Conservation (phyloP, 2,329 filamentous ascomycete species). For the Nectriaceae sp. region DNA sequence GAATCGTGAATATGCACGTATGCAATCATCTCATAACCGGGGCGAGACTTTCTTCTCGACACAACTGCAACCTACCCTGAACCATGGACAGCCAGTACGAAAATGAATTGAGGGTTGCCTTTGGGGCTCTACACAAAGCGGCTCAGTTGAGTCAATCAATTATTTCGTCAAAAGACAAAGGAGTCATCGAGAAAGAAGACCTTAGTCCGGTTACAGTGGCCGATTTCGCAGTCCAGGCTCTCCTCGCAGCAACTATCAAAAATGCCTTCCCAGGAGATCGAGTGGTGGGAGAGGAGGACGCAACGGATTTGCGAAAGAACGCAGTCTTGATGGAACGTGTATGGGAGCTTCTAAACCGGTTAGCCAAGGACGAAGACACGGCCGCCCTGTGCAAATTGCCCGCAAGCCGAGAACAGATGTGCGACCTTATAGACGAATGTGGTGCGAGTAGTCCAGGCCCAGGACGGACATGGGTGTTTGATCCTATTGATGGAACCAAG, state of each 20-base stretch:
- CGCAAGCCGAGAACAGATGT: constrained; percentile 46
- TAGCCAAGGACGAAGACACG: constrained; percentile 28
- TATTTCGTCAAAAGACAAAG: constrained; percentile 49
- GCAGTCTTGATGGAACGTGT: constrained; percentile 47
- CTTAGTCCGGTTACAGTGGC: constrained; percentile 59
- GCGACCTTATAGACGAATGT: constrained; percentile 55
- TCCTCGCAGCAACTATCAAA: constrained; percentile 53
- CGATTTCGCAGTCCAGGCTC: constrained; percentile 60
- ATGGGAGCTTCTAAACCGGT: constrained; percentile 44
- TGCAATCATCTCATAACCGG: too few species aligned
- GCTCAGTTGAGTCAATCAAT: constrained; percentile 52
- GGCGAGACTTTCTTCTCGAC: too few species aligned
- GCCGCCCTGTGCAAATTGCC: constrained; percentile 36
- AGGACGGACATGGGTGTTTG: constrained; percentile 58
- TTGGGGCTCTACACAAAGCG: constrained; percentile 46
- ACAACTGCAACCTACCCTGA: constrained; percentile 4
- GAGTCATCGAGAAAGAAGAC: constrained; percentile 54
- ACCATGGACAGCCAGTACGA: constrained; percentile 46
- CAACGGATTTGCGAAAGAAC: constrained; percentile 47
- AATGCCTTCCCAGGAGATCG: constrained; percentile 51
- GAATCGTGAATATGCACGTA: too few species aligned
- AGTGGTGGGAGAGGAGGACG: constrained; percentile 59
- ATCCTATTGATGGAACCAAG: constrained; percentile 62
- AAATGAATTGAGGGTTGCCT: constrained; percentile 45
- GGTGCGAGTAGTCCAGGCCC: constrained; percentile 40